Percentiles rank a stretch among this genome's conserved stretches.
These are phyloP conservation scores for Zangia roseola DNA, from an alignment of 768 basidiomycete genomes.

Conservation along the genomic window DNA sequence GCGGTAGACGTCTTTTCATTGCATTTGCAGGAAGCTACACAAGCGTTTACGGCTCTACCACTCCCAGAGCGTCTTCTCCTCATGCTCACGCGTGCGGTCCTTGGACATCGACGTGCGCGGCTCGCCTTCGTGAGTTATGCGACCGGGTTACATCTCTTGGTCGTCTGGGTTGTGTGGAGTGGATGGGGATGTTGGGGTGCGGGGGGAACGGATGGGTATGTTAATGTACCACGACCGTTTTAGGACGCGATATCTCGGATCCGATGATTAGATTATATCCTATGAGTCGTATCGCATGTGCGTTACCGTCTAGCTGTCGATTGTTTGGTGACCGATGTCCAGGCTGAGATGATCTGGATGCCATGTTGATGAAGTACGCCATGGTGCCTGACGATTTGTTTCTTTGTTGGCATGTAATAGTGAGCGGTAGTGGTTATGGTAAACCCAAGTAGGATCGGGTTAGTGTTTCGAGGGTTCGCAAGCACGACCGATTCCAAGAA, in stretches of 20 bases:
- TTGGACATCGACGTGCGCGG: conserved; percentile 88
- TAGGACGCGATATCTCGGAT: neutral
- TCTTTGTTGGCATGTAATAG: no score
- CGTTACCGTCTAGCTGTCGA: neutral
- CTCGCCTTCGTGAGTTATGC: conserved; percentile 90
- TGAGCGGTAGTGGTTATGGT: no score
- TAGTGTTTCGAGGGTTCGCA: no score
- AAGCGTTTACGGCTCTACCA: conserved; percentile 89
- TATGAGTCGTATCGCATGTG: neutral
- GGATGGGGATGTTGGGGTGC: conserved; percentile 63
- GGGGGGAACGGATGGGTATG: neutral
- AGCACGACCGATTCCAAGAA: neutral
- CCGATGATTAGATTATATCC: neutral
- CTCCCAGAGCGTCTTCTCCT: conserved; percentile 89
- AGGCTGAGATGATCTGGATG: no score
- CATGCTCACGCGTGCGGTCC: conserved; percentile 76
- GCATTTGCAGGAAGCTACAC: conserved; percentile 82
- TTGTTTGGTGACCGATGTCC: no score
- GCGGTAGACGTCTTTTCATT: neutral
- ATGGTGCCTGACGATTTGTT: no score
- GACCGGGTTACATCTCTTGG: conserved; percentile 71
- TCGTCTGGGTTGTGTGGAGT: conserved; percentile 61
- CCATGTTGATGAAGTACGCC: no score
- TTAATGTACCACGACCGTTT: conserved; percentile 16
- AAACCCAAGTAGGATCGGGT: no score